Percentiles rank a stretch among this genome's conserved stretches.
phyloP scores from a whole-genome alignment of 2,329 filamentous ascomycete genomes.

The Aspergillus neotritici region DNA sequence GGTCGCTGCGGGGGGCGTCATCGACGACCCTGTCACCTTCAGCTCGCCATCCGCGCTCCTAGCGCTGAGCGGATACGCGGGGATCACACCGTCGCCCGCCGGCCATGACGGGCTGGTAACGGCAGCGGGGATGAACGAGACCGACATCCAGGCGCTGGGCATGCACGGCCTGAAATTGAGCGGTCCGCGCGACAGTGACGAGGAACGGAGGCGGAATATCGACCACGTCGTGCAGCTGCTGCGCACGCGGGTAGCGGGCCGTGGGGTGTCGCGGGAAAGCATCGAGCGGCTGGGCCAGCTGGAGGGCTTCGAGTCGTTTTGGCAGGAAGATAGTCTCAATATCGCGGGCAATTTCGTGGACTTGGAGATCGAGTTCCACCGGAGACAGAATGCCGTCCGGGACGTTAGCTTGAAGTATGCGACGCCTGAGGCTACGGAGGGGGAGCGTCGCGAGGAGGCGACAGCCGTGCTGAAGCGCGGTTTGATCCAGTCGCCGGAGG shows the following conservation, averaged over 20 bases:
- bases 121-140: constrained; percentile 32
- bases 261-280: constrained; percentile 40
- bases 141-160: constrained; percentile 35
- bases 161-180: constrained; percentile 36
- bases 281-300: constrained; percentile 39
- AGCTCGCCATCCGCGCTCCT: constrained; percentile 43
- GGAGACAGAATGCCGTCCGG: constrained; percentile 36
- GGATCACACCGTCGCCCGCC: constrained; percentile 37
- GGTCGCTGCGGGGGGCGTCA: constrained; percentile 25
- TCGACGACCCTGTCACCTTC: constrained; percentile 40
- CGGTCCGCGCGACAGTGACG: constrained; percentile 34
- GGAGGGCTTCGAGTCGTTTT: constrained; percentile 43
- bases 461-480: constrained; percentile 40
- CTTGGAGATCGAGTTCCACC: constrained; percentile 42
- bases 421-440: constrained; percentile 36
- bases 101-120: constrained; percentile 34
- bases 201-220: constrained; percentile 38
- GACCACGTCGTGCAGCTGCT: constrained; percentile 38
- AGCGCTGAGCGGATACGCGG: constrained; percentile 39
- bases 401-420: constrained; percentile 41
- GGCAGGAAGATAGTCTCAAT: constrained; percentile 43
- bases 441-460: constrained; percentile 38
- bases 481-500: constrained; percentile 29
- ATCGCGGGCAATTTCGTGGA: constrained; percentile 45
- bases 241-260: constrained; percentile 36